These are phyloP conservation scores for Termitomyces heimii DNA, from an alignment of 768 basidiomycete genomes.

Conservation along the genomic window DNA sequence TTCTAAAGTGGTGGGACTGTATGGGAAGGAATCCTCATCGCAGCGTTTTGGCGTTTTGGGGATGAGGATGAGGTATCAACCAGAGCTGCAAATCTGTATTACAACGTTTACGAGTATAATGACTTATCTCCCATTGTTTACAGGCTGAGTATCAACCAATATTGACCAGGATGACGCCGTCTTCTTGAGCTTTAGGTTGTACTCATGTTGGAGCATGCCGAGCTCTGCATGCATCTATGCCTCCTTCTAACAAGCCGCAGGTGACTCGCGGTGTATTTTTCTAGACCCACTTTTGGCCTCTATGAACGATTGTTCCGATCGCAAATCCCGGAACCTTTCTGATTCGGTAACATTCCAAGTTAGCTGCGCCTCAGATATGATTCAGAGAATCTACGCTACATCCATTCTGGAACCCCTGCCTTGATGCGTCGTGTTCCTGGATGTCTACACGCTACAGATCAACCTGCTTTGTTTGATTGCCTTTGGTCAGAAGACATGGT, in stretches of 20 bases:
- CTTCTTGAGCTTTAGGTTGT: background rate
- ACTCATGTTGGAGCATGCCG: background rate
- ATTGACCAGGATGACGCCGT: background rate
- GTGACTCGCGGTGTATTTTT: background rate
- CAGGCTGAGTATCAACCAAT: background rate
- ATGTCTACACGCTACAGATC: background rate
- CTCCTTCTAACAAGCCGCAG: background rate
- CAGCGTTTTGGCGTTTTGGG: background rate
- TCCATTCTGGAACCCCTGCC: background rate
- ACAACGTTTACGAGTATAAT: constrained; percentile 3
- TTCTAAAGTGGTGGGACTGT: background rate
- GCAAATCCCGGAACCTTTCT: background rate
- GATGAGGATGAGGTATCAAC: constrained; percentile 11
- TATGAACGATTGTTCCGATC: background rate
- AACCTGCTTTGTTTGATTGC: background rate
- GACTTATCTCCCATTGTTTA: background rate
- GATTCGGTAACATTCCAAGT: constrained; percentile 1
- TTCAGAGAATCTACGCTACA: background rate
- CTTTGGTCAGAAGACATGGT: background rate
- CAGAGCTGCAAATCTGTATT: constrained; percentile 7
- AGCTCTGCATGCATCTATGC: background rate
- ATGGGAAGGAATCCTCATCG: background rate
- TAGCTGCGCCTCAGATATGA: background rate
- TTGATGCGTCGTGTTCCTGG: background rate
- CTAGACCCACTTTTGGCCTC: background rate